These are phyloP conservation scores for Gynostemma pentaphyllum DNA, from an alignment of 306 rosid genomes.

Conservation along the genomic window DNA sequence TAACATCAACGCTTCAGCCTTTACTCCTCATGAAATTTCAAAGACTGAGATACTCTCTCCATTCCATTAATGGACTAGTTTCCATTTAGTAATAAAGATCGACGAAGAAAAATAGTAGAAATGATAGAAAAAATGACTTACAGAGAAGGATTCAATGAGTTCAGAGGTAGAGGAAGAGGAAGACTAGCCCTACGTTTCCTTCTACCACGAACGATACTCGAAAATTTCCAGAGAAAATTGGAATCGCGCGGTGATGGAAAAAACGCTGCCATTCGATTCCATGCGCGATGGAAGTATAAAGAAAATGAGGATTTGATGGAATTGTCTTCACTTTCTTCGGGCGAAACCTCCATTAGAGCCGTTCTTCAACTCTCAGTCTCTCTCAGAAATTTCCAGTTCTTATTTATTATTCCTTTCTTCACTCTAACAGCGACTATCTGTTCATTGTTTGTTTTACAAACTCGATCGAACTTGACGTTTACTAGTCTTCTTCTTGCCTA, in stretches of 20 bases:
- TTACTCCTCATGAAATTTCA: neutral
- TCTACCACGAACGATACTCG: constrained; percentile 20
- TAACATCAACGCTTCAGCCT: neutral
- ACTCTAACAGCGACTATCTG: neutral
- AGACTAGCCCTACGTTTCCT: constrained; percentile 36
- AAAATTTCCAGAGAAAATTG: constrained; percentile 27
- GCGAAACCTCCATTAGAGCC: constrained; percentile 12
- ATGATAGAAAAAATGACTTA: constrained; percentile 14
- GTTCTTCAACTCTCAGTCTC: neutral
- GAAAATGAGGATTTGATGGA: constrained; percentile 19
- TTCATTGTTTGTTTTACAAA: neutral
- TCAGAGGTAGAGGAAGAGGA: constrained; percentile 59
- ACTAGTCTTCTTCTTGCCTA: too few relatives aligned
- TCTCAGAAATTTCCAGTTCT: neutral
- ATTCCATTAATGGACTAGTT: too few relatives aligned
- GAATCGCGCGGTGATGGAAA: constrained; percentile 21
- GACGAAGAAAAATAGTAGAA: neutral
- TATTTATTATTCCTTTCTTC: neutral
- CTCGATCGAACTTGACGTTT: too few relatives aligned
- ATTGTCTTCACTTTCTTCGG: constrained; percentile 13
- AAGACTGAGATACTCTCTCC: too few relatives aligned
- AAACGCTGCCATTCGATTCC: constrained; percentile 32
- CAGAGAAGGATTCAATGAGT: constrained; percentile 34
- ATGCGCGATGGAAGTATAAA: constrained; percentile 30
- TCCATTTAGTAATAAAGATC: neutral